A percentile compares a stretch with the other conserved stretches of the same genome.
These are phyloP conservation scores for Capsicum chinense DNA, from an alignment of 257 asterid genomes.

Conservation along the genomic window DNA sequence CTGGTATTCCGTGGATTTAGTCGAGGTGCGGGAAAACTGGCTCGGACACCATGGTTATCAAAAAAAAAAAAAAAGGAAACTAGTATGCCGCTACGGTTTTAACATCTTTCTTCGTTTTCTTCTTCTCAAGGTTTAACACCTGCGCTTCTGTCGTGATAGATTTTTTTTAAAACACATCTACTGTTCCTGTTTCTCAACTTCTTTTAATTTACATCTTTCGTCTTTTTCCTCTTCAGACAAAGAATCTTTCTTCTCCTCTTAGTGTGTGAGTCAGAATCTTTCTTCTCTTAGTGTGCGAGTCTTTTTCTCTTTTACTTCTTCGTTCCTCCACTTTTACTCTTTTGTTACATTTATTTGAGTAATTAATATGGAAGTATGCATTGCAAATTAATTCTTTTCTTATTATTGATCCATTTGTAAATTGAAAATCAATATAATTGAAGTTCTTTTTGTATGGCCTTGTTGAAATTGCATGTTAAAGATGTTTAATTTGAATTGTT, in stretches of 20 bases:
- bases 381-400: background rate
- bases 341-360: slow-evolving; percentile 6
- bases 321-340: background rate
- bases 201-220: background rate
- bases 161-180: background rate
- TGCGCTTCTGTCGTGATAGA: background rate
- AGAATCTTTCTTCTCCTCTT: slow-evolving; percentile 13
- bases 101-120: background rate
- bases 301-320: background rate
- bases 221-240: background rate
- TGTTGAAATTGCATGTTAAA: background rate
- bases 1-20: too few relatives aligned
- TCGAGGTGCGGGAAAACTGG: too few relatives aligned
- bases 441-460: slow-evolving; percentile 6
- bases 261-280: background rate
- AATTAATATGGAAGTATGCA: background rate
- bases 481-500: slow-evolving; percentile 15
- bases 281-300: background rate
- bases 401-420: background rate
- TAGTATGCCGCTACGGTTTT: background rate
- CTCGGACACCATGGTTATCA: too few relatives aligned
- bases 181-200: background rate
- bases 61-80: background rate
- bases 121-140: background rate
- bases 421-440: background rate